Base-by-base conservation (phyloP, 495 filamentous ascomycete genomes). In the Penicillium samsonianum region DNA sequence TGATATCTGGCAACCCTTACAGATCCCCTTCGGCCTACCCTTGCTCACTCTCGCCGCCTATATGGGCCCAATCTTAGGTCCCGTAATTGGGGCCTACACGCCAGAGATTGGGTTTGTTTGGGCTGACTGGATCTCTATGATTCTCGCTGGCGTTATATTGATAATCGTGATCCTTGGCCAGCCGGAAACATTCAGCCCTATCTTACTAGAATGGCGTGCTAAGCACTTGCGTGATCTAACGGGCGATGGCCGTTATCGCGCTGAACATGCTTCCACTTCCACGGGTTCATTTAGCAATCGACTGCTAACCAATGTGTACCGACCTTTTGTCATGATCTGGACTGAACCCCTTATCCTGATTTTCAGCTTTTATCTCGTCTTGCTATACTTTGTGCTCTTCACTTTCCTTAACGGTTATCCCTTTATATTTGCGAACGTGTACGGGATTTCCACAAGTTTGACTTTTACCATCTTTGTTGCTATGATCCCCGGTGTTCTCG, bases 191-290 rank as follows among this genome's bases (percentile, higher is more conserved):
- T 80, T 78, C 55, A 62, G 72, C 6, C 76, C 76, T 5, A 50
- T 77, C 3, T 66, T 82, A 0, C 55, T 82, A 8, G 67, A 78
- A 20, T 79, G 75, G 76, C 77, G 76, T 50, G 76, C 77, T 5
- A 50, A 62, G 7, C 65, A 71, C 25, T 70, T 82, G 2, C 76
- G 82, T 0, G 14, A 56, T 1, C 20, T 17, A 12, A 52, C 50
- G 0, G 37, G 37, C 2, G 37, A 52, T 12, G 10, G 8, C 35
- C 35, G 35, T 2, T 52, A 52, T 4, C 35, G 50, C 2, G 33
- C 50, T 12, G 22, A 4, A 1, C 19, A 26, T 10, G 49, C 6
- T 16, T 25, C 25, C 1, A 8, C 31, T 2, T 19, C 23, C 1
- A 5, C 3, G 0, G 11, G 2, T n/a, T 31, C 45, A 10, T 14